Base-by-base conservation (phyloP, 2,329 filamentous ascomycete species). In the Penicillium vulpinum region DNA sequence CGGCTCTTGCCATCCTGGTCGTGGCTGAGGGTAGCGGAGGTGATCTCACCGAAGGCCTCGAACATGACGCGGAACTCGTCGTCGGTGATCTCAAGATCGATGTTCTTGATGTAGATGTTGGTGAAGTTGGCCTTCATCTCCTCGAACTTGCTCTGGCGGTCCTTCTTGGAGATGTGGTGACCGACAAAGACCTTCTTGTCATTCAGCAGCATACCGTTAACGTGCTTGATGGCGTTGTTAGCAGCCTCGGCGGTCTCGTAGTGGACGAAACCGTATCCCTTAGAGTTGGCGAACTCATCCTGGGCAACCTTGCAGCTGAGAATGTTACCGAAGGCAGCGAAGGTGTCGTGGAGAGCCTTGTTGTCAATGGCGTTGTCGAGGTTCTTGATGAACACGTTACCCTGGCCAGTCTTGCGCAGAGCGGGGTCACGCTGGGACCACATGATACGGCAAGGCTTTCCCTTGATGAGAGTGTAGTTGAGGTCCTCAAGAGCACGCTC, bases 61-160 rank as follows among this genome's bases (percentile, higher is more conserved):
- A 99, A 97, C 49, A 97, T 83, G 61, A 88, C 85, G 69, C 92
- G 91, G 87, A 99, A 97, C 75, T 97, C 89, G 9, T 97, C 92
- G 61, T 99, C 94, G 58, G 86, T 89, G 63, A 88, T 90, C 47
- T 97, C 93, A 35, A 81, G 72, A 70, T 88, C 86, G 69, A 99
- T 89, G 83, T 99, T 99, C 88, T 99, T 99, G 82, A 99, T 91
- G 81, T 99, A 99, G 79, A 99, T 88, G 78, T 99, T 99, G 83
- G 94, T 99, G 85, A 95, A 99, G 85, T 99, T 99, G 78, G 94
- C 94, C 88, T 99, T 99, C 93, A 99, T 99, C 85, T 99, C 94
- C 83, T 99, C 94, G 70, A 97, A 97, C 83, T 99, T 99, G 91
- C 91, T 96, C 86, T 97, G 94, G 71, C 94, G 93, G 75, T 99